Evolutionary conservation across 805 yeast species (phyloP), one percentile per base, ranked within the genome.

Genomic region (Debaryomyces tyrocola): DNA sequence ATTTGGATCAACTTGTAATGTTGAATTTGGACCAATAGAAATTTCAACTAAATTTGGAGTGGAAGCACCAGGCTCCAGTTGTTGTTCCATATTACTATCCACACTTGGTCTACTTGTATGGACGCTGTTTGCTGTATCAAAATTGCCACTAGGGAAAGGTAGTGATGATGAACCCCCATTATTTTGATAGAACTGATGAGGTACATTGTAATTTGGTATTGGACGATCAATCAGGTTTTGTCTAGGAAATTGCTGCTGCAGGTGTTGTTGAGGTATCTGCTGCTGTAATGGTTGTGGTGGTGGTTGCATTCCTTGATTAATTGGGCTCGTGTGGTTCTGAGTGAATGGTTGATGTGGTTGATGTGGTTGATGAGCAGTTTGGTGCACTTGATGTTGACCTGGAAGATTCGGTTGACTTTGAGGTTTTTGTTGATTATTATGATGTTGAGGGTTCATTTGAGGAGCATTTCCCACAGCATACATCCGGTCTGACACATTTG

Each of bases 1-100:
- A 33, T 62, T 50, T 2, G 69, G 66, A 31, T 63, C 57, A 31
- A 73, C 57, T 40, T 63, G 60, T 21, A 73, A 54, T 14, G 56
- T 51, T 4, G 71, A 61, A 41, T 64, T 62, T 20, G 70, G 66
- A 1, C 76, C 77, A 7, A 73, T 58, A 0, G 69, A 58, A 4
- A 73, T 62, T 7, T 66, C 48, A 11, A 66, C 67, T 29, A 57
- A 52, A 2, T 48, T 15, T 9, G 42, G 33, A 11, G 49, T 18
- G 3, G 48, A 39, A 17, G 37, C 29, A 17, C 18, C 18, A 17
- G 18, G 18, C 18, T 17, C 18, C 18, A 17, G 18, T 17, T 17
- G 18, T 4, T 12, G 44, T 28, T 18, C 40, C 47, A n/a, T 28
- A 17, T 4, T 17, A 17, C 18, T 17, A 17, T 31, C 7, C 11